These are phyloP conservation scores for Fusarium algeriense DNA, from an alignment of 2,329 filamentous ascomycete genomes.

Conservation along the genomic window DNA sequence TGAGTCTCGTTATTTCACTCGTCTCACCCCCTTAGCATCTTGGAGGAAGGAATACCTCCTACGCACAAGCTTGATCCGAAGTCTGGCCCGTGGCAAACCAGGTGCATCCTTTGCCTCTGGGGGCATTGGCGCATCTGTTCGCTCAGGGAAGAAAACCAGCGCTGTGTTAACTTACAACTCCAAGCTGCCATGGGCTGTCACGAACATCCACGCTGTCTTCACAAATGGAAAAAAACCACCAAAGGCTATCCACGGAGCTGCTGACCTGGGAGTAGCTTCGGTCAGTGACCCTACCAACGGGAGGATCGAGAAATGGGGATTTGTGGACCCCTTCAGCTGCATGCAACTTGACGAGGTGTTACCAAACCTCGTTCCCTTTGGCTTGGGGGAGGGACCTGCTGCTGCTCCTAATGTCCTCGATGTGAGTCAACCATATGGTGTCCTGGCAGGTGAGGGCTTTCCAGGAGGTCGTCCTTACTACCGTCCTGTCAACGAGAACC, in stretches of 20 bases:
- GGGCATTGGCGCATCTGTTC: constrained; percentile 65
- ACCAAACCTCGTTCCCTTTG: constrained; percentile 79
- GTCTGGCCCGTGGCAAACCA: constrained; percentile 85
- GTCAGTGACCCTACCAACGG: constrained; percentile 82
- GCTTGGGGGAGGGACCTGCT: constrained; percentile 81
- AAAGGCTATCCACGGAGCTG: constrained; percentile 84
- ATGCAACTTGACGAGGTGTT: constrained; percentile 83
- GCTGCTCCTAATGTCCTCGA: constrained; percentile 90
- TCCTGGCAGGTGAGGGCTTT: constrained; percentile 87
- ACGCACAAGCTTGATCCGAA: constrained; percentile 84
- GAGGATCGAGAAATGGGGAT: constrained; percentile 85
- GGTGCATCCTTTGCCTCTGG: constrained; percentile 63
- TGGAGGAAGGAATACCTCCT: constrained; percentile 97
- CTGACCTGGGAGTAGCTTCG: constrained; percentile 82
- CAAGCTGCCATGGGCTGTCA: constrained; percentile 82
- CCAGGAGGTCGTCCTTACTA: constrained; percentile 86
- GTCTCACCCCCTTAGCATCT: constrained; percentile 85
- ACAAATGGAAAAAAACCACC: constrained; percentile 78
- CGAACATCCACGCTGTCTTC: constrained; percentile 83
- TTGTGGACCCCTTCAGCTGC: constrained; percentile 79
- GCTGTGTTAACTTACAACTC: constrained; percentile 89
- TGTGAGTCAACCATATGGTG: constrained; percentile 85
- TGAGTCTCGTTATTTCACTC: constrained; percentile 82
- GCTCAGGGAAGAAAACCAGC: constrained; percentile 73
- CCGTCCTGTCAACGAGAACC: constrained; percentile 78